Evolutionary conservation across 1,284 basidiomycete species (phyloP), one percentile per base, ranked within the genome.

Genomic region (Ceratobasidium sp.): DNA sequence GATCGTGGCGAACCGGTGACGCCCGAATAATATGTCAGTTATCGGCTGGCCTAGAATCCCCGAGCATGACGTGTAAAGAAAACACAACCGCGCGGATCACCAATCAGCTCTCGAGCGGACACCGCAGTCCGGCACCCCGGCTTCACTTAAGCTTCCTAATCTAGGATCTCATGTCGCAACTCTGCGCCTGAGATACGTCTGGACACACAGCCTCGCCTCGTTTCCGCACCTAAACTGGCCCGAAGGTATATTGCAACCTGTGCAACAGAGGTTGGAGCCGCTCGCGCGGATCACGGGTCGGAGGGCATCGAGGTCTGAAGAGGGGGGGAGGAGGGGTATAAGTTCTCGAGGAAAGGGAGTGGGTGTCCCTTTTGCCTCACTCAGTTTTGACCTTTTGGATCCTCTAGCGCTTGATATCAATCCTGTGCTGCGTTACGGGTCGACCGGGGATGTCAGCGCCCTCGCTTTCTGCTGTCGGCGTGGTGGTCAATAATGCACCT

Each of bases 181-280:
- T 27, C 37, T n/a, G 59, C 59, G 34, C 59, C n/a, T 62, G 59
- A 62, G 59, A 5, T 56, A 9, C 22, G 16, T 27, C 54, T 48
- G 53, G 39, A n/a, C 53, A 69, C 66, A 69, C 66, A 69, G 66
- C 66, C 66, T 69, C 43, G 66, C 66, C 66, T 69, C 66, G 66
- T 69, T 69, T 13, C 43, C 66, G 66, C 43, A 58, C 53, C 53
- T 68, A 29, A 29, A 24, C n/a, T 16, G 66, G 49, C 16, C 19
- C n/a, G 48, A 39, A 29, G 34, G 39, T 34, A 65, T 65, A 48
- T 53, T 68, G 34, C 64, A 68, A 68, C 64, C 64, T 68, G 64
- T 68, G 64, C 64, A 41, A 16, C 64, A 46, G 64, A 22, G 48
- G 22, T 66, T 66, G 46, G 64, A 37, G 49, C 49, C 49, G 59